Evolutionary conservation across 441 rosid genomes (phyloP), one percentile per base, ranked within the genome.

Genomic region (Dalechampia spathulata): DNA sequence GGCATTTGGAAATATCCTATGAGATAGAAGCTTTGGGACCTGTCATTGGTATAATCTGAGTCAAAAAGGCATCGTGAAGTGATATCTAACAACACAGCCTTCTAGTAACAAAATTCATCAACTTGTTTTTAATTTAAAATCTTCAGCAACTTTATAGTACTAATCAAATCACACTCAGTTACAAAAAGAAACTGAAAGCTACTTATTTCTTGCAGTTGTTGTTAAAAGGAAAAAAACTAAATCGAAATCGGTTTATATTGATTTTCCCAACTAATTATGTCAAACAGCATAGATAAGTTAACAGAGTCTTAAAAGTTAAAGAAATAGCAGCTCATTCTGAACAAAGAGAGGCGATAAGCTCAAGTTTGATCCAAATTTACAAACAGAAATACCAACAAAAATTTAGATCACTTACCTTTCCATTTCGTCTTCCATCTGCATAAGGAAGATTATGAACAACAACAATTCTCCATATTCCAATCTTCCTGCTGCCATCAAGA

Each of bases 11-110:
- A 88, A 88, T 60, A 85, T 43, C 72, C 94, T 81, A 57, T 85
- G 96, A 3, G 75, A 27, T 41, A 88, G 82, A 68, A 88, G 96
- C 78, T 88, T 88, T 13, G 94, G 94, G 56, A 88, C 68, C 96
- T 83, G 82, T 57, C 67, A 75, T 51, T 60, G 44, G 62, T 43
- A 67, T 20, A 67, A 57, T 25, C 37, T 9, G 27, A 39, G 64
- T 70, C 46, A 72, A 48, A 34, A 64, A 38, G 53, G 67, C 52
- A 55, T 51, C 61, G 54, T 17, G 50, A 37, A 51, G 55, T 26
- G 55, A 14, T 11, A 57, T 21, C 52, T 45, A 28, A 1, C 8
- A 27, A 26, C 8, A 41, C 7, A 60, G 17, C 52, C 37, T 26
- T 39, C 15, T 39, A 10, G n/a, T n/a, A n/a, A n/a, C n/a, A n/a